Base-by-base conservation (phyloP, 805 yeast genomes). In the Hanseniaspora thailandica region DNA sequence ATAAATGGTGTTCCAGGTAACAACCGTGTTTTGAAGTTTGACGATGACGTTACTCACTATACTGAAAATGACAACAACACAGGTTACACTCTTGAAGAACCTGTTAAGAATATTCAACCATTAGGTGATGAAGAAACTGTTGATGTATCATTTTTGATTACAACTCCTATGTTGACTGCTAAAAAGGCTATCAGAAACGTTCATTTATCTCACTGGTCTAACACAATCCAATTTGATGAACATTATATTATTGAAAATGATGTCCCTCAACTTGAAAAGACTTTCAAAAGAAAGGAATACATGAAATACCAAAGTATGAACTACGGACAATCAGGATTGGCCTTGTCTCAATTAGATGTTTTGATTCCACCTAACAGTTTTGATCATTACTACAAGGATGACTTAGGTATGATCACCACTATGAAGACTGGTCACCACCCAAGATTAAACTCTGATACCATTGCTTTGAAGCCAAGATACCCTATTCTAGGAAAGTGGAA, bases 401-500 rank as follows among this genome's bases (percentile, higher is more conserved):
- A 84, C 59, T 96, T 90, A 28, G 98, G 98, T 35, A 86, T 86
- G 68, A 96, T 90, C 13, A 82, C 96, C 6, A 85, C 97, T 3
- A 82, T 84, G 47, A 71, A 71, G 57, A 63, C 69, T 4, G 52
- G 63, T 15, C 47, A 26, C 15, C 47, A 50, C n/a, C 44, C 47
- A 13, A 35, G 22, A 26, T 6, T 52, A 23, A 43, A 34, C 19
- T 59, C 59, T 4, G 63, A 66, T 50, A 64, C 59, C 56, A 69
- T 86, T 46, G 70, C 81, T 34, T 66, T 93, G 58, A 78, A 76
- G 62, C 97, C 97, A 54, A 77, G 98, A 66, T 93, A 73, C 72
- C 98, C 98, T n/a, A 66, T 93, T 6, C 85, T 86, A 68, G 98
- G 98, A 47, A 94, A 89, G 41, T 93, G 98, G 98, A 76, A 81